phyloP scores from a whole-genome alignment of 495 filamentous ascomycete genomes.

The Evansstolkia leycettana region DNA sequence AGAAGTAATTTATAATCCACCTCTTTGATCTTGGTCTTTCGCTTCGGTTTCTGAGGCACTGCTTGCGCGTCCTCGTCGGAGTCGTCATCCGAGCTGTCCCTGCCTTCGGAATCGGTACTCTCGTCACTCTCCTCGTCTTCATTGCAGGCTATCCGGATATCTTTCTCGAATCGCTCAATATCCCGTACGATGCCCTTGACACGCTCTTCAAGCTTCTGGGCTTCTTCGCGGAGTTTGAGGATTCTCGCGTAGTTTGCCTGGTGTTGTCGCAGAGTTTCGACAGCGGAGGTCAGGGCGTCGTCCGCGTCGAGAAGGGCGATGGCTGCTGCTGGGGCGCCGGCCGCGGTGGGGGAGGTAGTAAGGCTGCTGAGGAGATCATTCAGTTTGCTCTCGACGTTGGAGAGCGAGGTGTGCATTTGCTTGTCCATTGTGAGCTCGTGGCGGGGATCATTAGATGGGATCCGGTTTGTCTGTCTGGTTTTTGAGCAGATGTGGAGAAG shows the following conservation, averaged over 20 bases:
- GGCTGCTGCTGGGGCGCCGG: constrained; percentile 28
- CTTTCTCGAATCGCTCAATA: constrained; percentile 27
- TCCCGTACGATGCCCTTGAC: constrained; percentile 31
- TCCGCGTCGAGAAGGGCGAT: constrained; percentile 29
- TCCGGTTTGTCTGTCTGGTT: too few species aligned
- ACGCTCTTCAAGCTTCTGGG: constrained; percentile 23
- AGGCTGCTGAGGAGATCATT: constrained; percentile 29
- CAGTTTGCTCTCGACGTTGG: constrained; percentile 28
- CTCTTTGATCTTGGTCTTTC: constrained; percentile 12
- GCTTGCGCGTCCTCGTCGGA: constrained; percentile 13
- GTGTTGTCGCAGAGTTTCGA: constrained; percentile 29
- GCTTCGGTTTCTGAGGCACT: constrained; percentile 2
- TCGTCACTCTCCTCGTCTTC: constrained; percentile 19
- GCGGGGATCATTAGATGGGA: too few species aligned
- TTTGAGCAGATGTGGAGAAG: too few species aligned
- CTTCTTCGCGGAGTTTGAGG: constrained; percentile 23
- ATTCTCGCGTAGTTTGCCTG: constrained; percentile 32
- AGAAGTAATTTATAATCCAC: constrained; percentile 32
- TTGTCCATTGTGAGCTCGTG: constrained; percentile 29
- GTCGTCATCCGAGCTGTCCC: constrained; percentile 10
- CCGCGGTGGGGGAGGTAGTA: constrained; percentile 30
- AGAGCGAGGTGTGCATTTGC: constrained; percentile 22
- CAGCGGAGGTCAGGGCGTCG: constrained; percentile 24
- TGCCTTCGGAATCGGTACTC: constrained; percentile 3
- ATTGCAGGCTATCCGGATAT: constrained; percentile 20